Evolutionary conservation across 139 green algal genomes (phyloP).

Genomic region (Volvox africanus): DNA sequence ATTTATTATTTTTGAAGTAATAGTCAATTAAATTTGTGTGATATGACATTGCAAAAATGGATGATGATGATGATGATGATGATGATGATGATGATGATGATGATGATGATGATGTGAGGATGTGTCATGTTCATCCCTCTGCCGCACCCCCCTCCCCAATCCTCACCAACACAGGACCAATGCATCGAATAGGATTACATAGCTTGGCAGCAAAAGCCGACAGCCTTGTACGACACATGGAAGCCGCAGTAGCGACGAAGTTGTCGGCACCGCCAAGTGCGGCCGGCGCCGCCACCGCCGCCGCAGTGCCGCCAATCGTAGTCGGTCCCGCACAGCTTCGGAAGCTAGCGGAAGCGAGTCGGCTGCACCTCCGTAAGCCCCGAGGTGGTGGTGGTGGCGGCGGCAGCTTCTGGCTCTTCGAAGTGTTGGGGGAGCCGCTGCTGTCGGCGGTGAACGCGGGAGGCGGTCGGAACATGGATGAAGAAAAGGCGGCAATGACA

Average conservation of each 20-base stretch:
- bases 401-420: constrained; percentile 2
- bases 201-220: not conserved
- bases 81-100: too few relatives aligned
- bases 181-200: not conserved
- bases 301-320: not conserved
- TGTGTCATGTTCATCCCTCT: too few relatives aligned
- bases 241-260: not conserved
- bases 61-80: too few relatives aligned
- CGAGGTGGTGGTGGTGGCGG: not conserved
- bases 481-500: too few relatives aligned
- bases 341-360: not conserved
- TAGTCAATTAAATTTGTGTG: too few relatives aligned
- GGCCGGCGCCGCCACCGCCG: not conserved
- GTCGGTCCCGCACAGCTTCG: not conserved
- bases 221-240: constrained; percentile 5
- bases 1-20: too few relatives aligned
- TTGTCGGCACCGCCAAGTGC: not conserved
- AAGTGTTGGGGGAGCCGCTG: not conserved
- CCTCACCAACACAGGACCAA: not conserved
- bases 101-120: too few relatives aligned
- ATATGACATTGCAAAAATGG: too few relatives aligned
- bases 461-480: too few relatives aligned
- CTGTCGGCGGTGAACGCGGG: not conserved
- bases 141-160: too few relatives aligned
- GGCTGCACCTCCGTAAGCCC: not conserved